phyloP scores from a whole-genome alignment of 1,139 yeast genomes.

The Yamadazyma sp. region DNA sequence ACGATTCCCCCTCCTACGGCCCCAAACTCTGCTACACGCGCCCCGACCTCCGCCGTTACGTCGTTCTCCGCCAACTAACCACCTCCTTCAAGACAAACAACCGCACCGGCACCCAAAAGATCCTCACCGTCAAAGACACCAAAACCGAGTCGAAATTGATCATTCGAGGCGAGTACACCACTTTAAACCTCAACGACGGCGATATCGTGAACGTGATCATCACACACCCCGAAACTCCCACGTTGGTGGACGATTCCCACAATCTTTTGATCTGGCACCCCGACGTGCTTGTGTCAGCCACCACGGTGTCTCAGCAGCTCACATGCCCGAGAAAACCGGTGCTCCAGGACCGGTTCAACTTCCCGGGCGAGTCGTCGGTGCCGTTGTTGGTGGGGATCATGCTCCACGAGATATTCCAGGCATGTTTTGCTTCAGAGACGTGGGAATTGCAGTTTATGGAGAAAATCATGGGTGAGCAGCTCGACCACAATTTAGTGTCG shows the following conservation, averaged over 20 bases:
- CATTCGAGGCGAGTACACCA: slow-evolving; percentile 49
- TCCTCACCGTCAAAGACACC: slow-evolving; percentile 47
- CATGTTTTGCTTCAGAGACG: slow-evolving; percentile 48
- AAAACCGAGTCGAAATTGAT: slow-evolving; percentile 38
- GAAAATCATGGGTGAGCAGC: slow-evolving; percentile 42
- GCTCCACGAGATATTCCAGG: slow-evolving; percentile 77
- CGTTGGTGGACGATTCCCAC: slow-evolving; percentile 54
- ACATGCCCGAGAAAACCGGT: slow-evolving; percentile 73
- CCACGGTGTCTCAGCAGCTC: slow-evolving; percentile 75
- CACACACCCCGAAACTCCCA: slow-evolving; percentile 36
- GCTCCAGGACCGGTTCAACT: slow-evolving; percentile 51
- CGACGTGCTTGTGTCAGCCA: slow-evolving; percentile 77
- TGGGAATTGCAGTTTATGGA: slow-evolving; percentile 48
- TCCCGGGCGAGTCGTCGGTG: slow-evolving; percentile 55
- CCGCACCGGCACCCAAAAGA: slow-evolving; percentile 41
- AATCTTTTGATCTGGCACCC: slow-evolving; percentile 80
- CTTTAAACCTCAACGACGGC: slow-evolving; percentile 37
- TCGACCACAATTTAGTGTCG: slow-evolving; percentile 44
- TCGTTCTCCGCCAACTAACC: slow-evolving; percentile 38
- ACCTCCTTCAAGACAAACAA: slow-evolving; percentile 31
- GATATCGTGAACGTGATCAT: slow-evolving; percentile 66
- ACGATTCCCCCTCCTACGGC: slow-evolving; percentile 5
- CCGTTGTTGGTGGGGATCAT: slow-evolving; percentile 76
- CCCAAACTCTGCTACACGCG: slow-evolving; percentile 46
- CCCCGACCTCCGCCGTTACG: slow-evolving; percentile 50